phyloP scores from a whole-genome alignment of 1,139 yeast genomes.

The Candida dubliniensis region DNA sequence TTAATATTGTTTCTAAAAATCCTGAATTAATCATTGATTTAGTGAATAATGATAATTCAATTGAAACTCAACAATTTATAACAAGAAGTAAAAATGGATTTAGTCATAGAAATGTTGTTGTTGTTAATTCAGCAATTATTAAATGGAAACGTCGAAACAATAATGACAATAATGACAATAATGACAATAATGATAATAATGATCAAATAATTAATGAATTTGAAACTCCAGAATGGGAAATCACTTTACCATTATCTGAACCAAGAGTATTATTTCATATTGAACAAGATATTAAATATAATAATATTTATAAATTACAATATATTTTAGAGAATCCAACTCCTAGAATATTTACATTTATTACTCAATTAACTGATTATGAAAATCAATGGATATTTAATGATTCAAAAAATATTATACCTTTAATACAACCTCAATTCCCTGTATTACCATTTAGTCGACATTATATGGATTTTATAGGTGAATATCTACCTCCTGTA shows the following conservation, averaged over 20 bases:
- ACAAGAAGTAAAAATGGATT: constrained; percentile 43
- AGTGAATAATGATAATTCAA: constrained; percentile 9
- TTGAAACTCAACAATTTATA: constrained; percentile 24
- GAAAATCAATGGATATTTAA: constrained; percentile 31
- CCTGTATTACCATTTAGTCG: constrained; percentile 66
- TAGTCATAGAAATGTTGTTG: constrained; percentile 40
- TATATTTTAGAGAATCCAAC: constrained; percentile 77
- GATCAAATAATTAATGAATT: constrained; percentile 22
- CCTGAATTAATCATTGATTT: constrained; percentile 32
- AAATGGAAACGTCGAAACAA: constrained; percentile 34
- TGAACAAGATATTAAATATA: constrained; percentile 16
- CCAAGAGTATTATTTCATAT: constrained; percentile 60
- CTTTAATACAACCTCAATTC: constrained; percentile 32
- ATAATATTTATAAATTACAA: constrained; percentile 28
- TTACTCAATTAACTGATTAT: constrained; percentile 39
- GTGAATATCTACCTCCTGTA: constrained; percentile 20
- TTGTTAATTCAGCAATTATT: constrained; percentile 26
- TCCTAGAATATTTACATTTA: constrained; percentile 62
- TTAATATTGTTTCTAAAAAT: constrained; percentile 28
- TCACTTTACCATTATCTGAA: constrained; percentile 62
- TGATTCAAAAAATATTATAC: constrained; percentile 26
- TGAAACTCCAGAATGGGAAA: constrained; percentile 42
- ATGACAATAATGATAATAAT: too few species aligned
- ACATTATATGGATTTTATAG: constrained; percentile 41
- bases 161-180: neutral